These are phyloP conservation scores for Pyrrhoderma noxium DNA, from an alignment of 1,284 basidiomycete genomes.

Conservation along the genomic window DNA sequence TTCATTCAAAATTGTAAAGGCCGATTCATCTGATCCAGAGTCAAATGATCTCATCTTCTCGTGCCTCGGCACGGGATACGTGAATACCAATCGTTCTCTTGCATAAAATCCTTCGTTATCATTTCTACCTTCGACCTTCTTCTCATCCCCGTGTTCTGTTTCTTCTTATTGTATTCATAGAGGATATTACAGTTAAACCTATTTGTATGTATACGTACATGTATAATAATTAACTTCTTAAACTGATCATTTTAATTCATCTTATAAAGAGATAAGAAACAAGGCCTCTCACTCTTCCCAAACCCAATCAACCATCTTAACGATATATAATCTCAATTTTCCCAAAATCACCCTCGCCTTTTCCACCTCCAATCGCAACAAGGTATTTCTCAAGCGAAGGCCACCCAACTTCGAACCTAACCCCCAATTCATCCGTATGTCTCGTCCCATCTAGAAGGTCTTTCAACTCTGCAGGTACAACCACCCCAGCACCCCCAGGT, in stretches of 20 bases:
- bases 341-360: constrained; percentile 41
- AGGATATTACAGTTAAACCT: too few species aligned
- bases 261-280: not conserved
- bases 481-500: not conserved
- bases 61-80: constrained; percentile 72
- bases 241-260: not conserved
- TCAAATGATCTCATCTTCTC: constrained; percentile 60
- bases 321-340: constrained; percentile 45
- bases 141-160: not conserved
- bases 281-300: not conserved
- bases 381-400: constrained; percentile 74
- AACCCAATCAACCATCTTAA: constrained; percentile 20
- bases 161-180: too few species aligned
- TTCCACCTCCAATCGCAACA: constrained; percentile 50
- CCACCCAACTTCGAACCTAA: constrained; percentile 80
- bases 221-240: too few species aligned
- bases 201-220: constrained; percentile 1
- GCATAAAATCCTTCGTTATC: constrained; percentile 37
- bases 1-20: constrained; percentile 39
- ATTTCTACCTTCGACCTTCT: not conserved
- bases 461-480: constrained; percentile 51
- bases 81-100: constrained; percentile 69
- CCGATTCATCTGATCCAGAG: constrained; percentile 39
- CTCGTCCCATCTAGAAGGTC: constrained; percentile 78
- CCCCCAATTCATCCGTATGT: constrained; percentile 87